phyloP scores from a whole-genome alignment of 2,329 filamentous ascomycete genomes.

The Trichoderma semiorbis region DNA sequence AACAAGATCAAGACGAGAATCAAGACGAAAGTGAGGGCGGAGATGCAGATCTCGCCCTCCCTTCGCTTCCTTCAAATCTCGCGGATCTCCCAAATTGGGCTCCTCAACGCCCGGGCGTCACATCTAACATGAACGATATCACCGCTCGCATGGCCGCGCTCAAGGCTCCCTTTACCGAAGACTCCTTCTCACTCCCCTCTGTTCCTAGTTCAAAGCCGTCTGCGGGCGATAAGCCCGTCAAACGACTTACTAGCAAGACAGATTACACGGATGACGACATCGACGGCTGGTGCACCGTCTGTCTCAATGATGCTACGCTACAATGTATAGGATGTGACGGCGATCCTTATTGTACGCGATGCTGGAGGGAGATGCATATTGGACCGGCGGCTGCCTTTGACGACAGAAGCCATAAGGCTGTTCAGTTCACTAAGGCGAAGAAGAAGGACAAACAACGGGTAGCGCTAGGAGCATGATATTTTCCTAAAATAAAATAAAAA shows the following conservation, averaged over 20 bases:
- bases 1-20: not conserved
- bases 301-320: constrained; percentile 72
- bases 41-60: constrained; percentile 37
- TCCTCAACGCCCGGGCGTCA: constrained; percentile 22
- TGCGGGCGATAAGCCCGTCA: constrained; percentile 33
- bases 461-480: constrained; percentile 33
- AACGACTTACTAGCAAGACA: constrained; percentile 37
- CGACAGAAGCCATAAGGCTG: constrained; percentile 65
- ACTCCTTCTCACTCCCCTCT: constrained; percentile 43
- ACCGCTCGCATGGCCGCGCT: constrained; percentile 52
- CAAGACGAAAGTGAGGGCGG: not conserved
- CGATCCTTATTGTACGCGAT: constrained; percentile 71
- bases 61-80: constrained; percentile 45
- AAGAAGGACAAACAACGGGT: constrained; percentile 33
- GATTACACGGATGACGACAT: constrained; percentile 66
- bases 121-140: constrained; percentile 41
- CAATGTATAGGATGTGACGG: constrained; percentile 68
- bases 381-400: constrained; percentile 67
- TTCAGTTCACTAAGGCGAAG: constrained; percentile 49
- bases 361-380: constrained; percentile 79
- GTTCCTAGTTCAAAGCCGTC: constrained; percentile 49
- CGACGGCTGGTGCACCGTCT: constrained; percentile 78
- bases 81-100: constrained; percentile 33
- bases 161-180: constrained; percentile 33
- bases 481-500: not conserved